A percentile compares a stretch with the other conserved stretches of the same genome.
Conservation (phyloP, 345 rosid species). For the Geranium rotundifolium region DNA sequence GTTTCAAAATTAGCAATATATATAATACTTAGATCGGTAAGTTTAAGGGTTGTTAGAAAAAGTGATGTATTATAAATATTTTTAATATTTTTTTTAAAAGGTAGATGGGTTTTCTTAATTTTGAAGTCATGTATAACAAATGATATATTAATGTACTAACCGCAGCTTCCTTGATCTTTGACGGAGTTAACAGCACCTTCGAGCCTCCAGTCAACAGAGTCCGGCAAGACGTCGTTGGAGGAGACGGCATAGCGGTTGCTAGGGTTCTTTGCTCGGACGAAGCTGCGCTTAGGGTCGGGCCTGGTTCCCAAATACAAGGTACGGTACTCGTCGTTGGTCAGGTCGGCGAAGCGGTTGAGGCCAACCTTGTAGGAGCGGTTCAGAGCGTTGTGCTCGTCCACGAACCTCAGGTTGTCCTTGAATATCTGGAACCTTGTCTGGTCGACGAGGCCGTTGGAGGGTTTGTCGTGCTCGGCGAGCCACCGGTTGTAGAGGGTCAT, state of each 20-base stretch:
- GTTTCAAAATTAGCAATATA: too few relatives aligned
- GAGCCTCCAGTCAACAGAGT: slow-evolving; percentile 73
- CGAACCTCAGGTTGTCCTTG: too few relatives aligned
- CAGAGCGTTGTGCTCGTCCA: slow-evolving; percentile 52
- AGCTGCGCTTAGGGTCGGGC: slow-evolving; percentile 20
- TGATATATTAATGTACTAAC: slow-evolving; percentile 38
- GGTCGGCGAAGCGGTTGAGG: slow-evolving; percentile 67
- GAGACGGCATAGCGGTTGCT: slow-evolving; percentile 26
- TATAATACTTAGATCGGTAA: too few relatives aligned
- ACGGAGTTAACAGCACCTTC: too few relatives aligned
- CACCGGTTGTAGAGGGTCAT: slow-evolving; percentile 53
- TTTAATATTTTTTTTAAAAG: too few relatives aligned
- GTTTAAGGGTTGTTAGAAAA: too few relatives aligned
- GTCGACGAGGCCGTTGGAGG: slow-evolving; percentile 39
- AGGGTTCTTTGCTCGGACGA: slow-evolving; percentile 34
- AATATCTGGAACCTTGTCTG: slow-evolving; percentile 48
- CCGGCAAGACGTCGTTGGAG: slow-evolving; percentile 41
- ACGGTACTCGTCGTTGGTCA: slow-evolving; percentile 76
- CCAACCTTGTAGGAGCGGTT: too few relatives aligned
- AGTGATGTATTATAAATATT: too few relatives aligned
- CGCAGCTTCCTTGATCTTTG: too few relatives aligned
- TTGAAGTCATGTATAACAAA: too few relatives aligned
- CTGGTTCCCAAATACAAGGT: slow-evolving; percentile 20
- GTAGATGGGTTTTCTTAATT: too few relatives aligned
- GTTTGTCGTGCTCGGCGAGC: slow-evolving; percentile 50